Evolutionary conservation across 148 eudicot genomes (phyloP).

Genomic region (Vaccinium darrowii): DNA sequence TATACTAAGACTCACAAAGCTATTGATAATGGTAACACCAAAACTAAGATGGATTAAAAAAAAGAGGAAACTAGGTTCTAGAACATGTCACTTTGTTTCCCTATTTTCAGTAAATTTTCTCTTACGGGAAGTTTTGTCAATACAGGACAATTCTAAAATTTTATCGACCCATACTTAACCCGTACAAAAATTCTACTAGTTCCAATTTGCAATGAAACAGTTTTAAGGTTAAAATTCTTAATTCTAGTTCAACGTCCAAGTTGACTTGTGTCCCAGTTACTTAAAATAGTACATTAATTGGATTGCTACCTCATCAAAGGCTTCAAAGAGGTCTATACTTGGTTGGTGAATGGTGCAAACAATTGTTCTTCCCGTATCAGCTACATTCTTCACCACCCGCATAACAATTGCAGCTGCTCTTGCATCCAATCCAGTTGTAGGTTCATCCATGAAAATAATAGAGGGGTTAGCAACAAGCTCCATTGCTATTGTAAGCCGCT

Average conservation of each 20-base stretch:
- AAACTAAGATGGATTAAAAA: background rate
- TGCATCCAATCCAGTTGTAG: constrained; percentile 84
- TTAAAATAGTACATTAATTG: background rate
- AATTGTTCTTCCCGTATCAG: constrained; percentile 74
- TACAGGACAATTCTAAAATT: too few relatives aligned
- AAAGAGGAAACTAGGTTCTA: background rate
- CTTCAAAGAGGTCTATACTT: constrained; percentile 84
- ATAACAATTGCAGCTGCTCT: constrained; percentile 85
- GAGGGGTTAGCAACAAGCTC: constrained; percentile 90
- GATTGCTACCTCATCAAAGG: constrained; percentile 72
- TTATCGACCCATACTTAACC: background rate
- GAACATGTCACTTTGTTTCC: background rate
- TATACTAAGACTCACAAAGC: background rate
- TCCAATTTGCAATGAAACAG: too few relatives aligned
- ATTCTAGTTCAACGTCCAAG: too few relatives aligned
- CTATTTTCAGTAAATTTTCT: background rate
- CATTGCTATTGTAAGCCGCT: constrained; percentile 78
- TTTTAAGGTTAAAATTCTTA: background rate
- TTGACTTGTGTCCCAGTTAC: background rate
- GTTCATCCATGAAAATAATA: constrained; percentile 85
- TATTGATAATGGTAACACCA: background rate
- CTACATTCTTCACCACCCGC: constrained; percentile 74
- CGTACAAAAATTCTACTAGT: background rate
- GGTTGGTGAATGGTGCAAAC: constrained; percentile 95
- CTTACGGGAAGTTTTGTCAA: background rate